phyloP scores from a whole-genome alignment of 2,329 filamentous ascomycete species.

The Peltaster fructicola region DNA sequence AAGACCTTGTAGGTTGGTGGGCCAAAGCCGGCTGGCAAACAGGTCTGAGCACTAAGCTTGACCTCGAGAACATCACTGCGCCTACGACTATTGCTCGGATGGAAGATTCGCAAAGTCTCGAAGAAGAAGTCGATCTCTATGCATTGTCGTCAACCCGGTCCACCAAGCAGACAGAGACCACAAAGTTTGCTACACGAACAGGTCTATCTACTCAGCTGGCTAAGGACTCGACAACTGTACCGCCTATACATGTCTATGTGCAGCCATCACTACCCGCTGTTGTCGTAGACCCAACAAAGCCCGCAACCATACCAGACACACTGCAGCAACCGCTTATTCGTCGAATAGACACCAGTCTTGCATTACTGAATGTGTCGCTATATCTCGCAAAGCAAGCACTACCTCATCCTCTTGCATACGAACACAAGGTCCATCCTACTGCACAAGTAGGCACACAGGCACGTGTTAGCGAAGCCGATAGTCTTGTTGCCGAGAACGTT shows the following conservation, averaged over 20 bases:
- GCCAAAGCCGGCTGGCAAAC: constrained; percentile 85
- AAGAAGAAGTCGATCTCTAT: constrained; percentile 37
- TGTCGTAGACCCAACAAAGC: constrained; percentile 7
- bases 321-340: constrained; percentile 50
- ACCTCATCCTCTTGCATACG: constrained; percentile 49
- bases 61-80: constrained; percentile 31
- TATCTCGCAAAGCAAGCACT: constrained; percentile 71
- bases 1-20: constrained; percentile 91
- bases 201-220: constrained; percentile 4
- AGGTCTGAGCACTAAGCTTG: constrained; percentile 61
- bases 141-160: constrained; percentile 3
- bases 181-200: constrained; percentile 19
- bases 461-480: constrained; percentile 68
- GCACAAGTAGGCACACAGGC: constrained; percentile 64
- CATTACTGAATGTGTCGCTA: constrained; percentile 67
- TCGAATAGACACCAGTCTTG: constrained; percentile 70
- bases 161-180: constrained; percentile 27
- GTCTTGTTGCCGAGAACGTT: constrained; percentile 73
- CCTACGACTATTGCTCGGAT: constrained; percentile 8
- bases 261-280: constrained; percentile 36
- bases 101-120: constrained; percentile 17
- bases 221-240: constrained; percentile 6
- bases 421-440: constrained; percentile 65
- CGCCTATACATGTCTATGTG: constrained; percentile 62
- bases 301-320: too few species aligned